phyloP scores from a whole-genome alignment of 306 rosid genomes.

The Vachellia collinsii region DNA sequence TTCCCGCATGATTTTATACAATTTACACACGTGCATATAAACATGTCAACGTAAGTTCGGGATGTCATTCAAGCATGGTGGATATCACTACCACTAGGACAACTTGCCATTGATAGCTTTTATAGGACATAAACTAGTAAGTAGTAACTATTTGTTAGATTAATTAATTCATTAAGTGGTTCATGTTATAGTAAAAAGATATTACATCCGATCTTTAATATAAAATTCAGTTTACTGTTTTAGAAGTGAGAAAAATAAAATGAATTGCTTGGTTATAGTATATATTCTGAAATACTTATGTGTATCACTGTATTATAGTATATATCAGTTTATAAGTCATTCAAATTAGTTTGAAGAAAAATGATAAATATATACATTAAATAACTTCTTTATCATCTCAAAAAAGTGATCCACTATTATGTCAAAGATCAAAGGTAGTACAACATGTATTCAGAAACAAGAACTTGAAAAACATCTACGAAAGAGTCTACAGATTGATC shows the following conservation, averaged over 20 bases:
- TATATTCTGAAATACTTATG: too few species aligned
- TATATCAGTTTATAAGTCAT: too few species aligned
- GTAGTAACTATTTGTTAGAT: not conserved
- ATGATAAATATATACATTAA: too few species aligned
- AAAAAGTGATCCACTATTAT: not conserved
- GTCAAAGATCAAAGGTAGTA: too few species aligned
- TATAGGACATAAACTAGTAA: constrained; percentile 8
- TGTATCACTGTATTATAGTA: too few species aligned
- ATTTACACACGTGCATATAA: constrained; percentile 21
- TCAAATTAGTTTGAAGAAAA: too few species aligned
- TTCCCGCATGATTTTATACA: not conserved
- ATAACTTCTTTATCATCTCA: not conserved
- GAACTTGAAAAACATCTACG: not conserved
- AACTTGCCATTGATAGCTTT: not conserved
- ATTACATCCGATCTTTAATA: too few species aligned
- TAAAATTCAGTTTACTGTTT: too few species aligned
- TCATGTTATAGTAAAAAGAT: not conserved
- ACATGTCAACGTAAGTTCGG: not conserved
- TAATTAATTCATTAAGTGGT: not conserved
- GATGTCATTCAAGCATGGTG: too few species aligned
- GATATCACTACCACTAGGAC: not conserved
- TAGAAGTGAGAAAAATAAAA: too few species aligned
- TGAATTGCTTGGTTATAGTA: too few species aligned
- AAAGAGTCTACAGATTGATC: not conserved
- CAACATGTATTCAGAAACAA: too few species aligned